These are phyloP conservation scores for Penicillium thymicola DNA, from an alignment of 2,329 filamentous ascomycete species.

Conservation along the genomic window DNA sequence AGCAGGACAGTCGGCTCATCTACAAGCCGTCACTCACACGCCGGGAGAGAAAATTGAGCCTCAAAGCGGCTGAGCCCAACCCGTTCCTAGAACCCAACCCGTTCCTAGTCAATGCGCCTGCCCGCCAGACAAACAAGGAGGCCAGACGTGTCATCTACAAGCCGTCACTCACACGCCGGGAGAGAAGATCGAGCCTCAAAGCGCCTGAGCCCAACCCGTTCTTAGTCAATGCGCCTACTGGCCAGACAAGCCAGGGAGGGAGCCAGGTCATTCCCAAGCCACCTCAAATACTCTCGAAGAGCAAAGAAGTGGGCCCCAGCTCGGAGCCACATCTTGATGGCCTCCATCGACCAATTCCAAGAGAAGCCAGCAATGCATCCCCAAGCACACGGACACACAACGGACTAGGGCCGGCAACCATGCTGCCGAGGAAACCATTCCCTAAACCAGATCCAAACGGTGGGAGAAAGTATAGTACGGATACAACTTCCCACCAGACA, in stretches of 20 bases:
- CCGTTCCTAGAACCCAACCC: background rate
- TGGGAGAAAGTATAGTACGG: constrained; percentile 8
- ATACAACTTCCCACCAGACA: background rate
- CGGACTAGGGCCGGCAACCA: background rate
- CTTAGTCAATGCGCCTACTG: no score
- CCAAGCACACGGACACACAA: background rate
- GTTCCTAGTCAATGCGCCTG: background rate
- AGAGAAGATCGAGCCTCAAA: no score
- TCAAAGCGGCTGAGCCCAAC: background rate
- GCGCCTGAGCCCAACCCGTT: no score
- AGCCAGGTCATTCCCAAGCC: background rate
- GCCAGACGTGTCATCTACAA: no score
- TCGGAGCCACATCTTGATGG: background rate
- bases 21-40: background rate
- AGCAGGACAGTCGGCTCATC: background rate
- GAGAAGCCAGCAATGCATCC: background rate
- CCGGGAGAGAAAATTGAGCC: background rate
- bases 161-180: no score
- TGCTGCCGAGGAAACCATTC: background rate
- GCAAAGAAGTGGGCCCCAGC: background rate
- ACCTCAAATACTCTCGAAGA: background rate
- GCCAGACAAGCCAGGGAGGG: background rate
- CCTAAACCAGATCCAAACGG: background rate
- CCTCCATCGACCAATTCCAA: background rate
- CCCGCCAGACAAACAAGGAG: background rate